phyloP scores from a whole-genome alignment of 768 basidiomycete genomes.

The Rossbeevera mucosa region DNA sequence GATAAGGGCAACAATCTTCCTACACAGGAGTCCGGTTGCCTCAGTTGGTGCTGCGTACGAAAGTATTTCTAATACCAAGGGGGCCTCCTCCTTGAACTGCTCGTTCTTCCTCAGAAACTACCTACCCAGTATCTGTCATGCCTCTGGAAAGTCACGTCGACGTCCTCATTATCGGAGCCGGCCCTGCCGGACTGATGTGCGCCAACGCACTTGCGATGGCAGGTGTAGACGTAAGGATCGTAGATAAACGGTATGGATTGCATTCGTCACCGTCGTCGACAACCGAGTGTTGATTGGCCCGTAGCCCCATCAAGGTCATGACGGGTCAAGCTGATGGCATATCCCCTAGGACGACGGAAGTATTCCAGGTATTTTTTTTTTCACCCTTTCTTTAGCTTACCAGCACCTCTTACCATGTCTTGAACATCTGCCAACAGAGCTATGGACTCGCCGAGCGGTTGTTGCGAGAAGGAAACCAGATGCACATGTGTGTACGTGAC shows the following conservation, averaged over 20 bases:
- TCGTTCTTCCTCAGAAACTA: neutral
- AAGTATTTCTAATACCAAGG: neutral
- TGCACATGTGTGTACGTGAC: conserved; percentile 60
- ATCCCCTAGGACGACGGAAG: conserved; percentile 51
- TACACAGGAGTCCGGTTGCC: neutral
- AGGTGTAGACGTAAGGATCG: conserved; percentile 41
- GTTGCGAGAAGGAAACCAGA: conserved; percentile 58
- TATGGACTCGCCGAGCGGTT: conserved; percentile 70
- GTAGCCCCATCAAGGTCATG: conserved; percentile 37
- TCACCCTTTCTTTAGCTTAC: neutral
- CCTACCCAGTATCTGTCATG: conserved; percentile 15
- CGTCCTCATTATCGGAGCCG: conserved; percentile 48
- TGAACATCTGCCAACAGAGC: conserved; percentile 41
- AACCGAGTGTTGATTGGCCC: neutral
- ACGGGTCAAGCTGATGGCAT: conserved; percentile 56
- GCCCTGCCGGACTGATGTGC: conserved; percentile 62
- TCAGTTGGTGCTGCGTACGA: neutral
- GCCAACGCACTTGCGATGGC: conserved; percentile 48
- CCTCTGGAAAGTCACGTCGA: conserved; percentile 34
- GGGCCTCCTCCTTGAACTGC: neutral
- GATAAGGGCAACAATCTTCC: neutral
- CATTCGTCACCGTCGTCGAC: neutral
- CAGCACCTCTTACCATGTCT: neutral
- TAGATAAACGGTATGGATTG: conserved; percentile 33
- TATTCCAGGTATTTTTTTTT: conserved; percentile 38